Percentiles rank a stretch among this genome's conserved stretches.
Evolutionary conservation across 306 rosid species (phyloP).

Genomic region (Citrullus amarus): DNA sequence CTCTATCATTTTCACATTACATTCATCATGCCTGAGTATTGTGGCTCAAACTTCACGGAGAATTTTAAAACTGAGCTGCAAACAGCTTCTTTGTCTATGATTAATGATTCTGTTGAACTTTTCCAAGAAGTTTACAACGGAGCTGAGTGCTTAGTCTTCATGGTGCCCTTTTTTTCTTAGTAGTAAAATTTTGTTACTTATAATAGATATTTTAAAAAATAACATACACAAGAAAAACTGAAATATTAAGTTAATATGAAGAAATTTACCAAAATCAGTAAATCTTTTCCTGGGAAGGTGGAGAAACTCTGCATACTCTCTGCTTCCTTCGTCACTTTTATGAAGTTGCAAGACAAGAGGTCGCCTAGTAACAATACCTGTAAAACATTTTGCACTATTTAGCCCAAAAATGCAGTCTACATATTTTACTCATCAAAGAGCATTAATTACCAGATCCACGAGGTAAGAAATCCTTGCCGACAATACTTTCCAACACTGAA

Average conservation of each 20-base stretch:
- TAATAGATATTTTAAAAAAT: neutral
- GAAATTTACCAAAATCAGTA: conserved; percentile 59
- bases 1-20: neutral
- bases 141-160: neutral
- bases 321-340: conserved; percentile 61
- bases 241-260: neutral
- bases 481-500: conserved; percentile 80
- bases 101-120: neutral
- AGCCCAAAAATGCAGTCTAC: neutral
- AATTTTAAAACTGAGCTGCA: neutral
- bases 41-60: neutral
- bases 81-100: neutral
- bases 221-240: neutral
- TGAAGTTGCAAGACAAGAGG: conserved; percentile 94
- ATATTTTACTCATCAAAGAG: neutral
- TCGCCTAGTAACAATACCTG: conserved; percentile 88
- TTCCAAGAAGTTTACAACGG: too few species aligned
- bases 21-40: neutral
- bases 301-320: conserved; percentile 85
- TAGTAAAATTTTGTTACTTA: neutral
- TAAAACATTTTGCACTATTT: conserved; percentile 13
- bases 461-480: conserved; percentile 93
- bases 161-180: neutral
- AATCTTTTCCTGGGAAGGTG: conserved; percentile 72
- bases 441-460: conserved; percentile 75